Base-by-base conservation (phyloP, 2,329 filamentous ascomycete species). In the Pseudogymnoascus sp. region DNA sequence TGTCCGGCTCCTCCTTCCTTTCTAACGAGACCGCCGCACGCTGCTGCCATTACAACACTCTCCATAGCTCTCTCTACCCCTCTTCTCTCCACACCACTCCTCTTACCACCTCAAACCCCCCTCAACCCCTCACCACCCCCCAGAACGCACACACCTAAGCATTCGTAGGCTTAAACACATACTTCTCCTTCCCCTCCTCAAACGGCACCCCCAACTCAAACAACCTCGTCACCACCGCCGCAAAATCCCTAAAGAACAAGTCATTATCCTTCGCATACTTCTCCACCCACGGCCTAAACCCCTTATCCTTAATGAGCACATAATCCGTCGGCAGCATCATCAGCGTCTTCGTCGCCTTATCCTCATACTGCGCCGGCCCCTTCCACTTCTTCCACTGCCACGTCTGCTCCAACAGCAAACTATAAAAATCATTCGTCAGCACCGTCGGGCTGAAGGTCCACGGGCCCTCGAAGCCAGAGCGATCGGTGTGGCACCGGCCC, bases 301-400 rank as follows among this genome's bases (percentile, higher is more conserved):
- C 82, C 84, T 93, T 93, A 79, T 97, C 93, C 79, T 93, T 85
- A 73, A 96, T 79, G 64, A 97, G 82, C 64, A 88, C 89, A 78
- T 96, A 87, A 74, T 99, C 93, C 68, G 91, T 89, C 62, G 95
- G 95, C 76, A 99, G 81, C 93, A 99, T 97, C 95, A 99, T 97
- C 71, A 97, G 80, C 44, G 83, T 83, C 84, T 96, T 93, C 72
- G 88, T 91, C 73, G 82, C 85, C 80, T 90, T 89, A 79, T 97
- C 93, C 79, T 96, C 87, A 75, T 88, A 93, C 83, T 96, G 64
- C 78, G 87, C 87, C 69, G 92, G 92, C 28, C 95, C 93, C 71
- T 93, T 86, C 93, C 91, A 96, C 83, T 93, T 93, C 79, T 85
- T 88, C 82, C 85, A 90, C 74, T 85, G 80, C 95, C 93, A 97